Evolutionary conservation across 192 early-diverging fungal species (phyloP).

Genomic region (Phlyctochytrium planicorne): DNA sequence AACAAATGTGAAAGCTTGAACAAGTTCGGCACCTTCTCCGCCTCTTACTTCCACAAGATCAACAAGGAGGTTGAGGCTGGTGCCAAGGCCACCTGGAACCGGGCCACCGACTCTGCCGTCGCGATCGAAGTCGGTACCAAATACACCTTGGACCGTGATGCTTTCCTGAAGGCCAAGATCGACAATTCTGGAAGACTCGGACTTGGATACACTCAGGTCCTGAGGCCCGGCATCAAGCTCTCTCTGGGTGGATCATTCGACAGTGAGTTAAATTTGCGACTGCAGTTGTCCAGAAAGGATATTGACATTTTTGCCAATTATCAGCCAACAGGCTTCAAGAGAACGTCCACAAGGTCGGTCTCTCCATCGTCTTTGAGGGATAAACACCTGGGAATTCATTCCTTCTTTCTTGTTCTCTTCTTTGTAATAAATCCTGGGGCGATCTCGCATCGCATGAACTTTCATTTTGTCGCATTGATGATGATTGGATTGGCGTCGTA

Average conservation of each 20-base stretch:
- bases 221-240: conserved; percentile 94
- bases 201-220: conserved; percentile 88
- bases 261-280: conserved; percentile 35
- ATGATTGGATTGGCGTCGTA: no score
- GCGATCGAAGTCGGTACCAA: conserved; percentile 93
- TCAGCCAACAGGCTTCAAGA: conserved; percentile 80
- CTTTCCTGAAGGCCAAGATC: conserved; percentile 65
- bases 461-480: no score
- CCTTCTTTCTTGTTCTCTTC: background rate
- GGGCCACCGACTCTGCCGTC: conserved; percentile 66
- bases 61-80: conserved; percentile 89
- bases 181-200: conserved; percentile 80
- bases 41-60: conserved; percentile 97
- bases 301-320: background rate
- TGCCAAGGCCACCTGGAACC: conserved; percentile 89
- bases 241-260: conserved; percentile 91
- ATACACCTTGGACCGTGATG: conserved; percentile 82
- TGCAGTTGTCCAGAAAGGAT: no score
- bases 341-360: conserved; percentile 93
- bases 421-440: no score
- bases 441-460: no score
- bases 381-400: conserved; percentile 45
- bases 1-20: conserved; percentile 55
- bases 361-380: conserved; percentile 85
- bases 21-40: conserved; percentile 84